Conservation (phyloP, 768 basidiomycete genomes). For the Hericium coralloides region DNA sequence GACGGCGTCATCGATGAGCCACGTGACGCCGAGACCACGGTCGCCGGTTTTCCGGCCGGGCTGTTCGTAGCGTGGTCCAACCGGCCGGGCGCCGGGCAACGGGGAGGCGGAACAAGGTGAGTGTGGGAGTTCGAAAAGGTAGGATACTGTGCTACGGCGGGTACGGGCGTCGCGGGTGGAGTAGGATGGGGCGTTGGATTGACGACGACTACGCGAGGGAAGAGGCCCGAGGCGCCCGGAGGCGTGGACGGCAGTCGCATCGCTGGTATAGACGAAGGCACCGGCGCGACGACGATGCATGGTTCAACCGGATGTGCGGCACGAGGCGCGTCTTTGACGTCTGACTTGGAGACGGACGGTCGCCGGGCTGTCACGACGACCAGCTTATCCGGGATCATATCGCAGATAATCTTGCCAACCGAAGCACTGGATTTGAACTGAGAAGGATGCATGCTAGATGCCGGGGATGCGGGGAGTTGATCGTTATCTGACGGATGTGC, state of each 20-base stretch:
- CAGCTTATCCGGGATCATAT: constrained; percentile 44
- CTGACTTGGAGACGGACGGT: constrained; percentile 1
- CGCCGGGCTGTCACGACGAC: constrained; percentile 17
- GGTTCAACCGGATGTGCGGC: constrained; percentile 5
- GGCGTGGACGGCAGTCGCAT: constrained; percentile 16
- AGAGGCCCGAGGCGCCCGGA: constrained; percentile 19
- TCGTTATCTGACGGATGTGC: neutral
- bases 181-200: constrained; percentile 75
- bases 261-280: constrained; percentile 14
- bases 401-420: constrained; percentile 44
- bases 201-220: constrained; percentile 58
- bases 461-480: constrained; percentile 1
- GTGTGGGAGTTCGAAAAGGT: constrained; percentile 18
- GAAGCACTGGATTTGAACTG: constrained; percentile 18
- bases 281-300: constrained; percentile 17
- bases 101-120: constrained; percentile 21
- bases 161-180: constrained; percentile 57
- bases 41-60: neutral
- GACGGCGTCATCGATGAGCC: constrained; percentile 2
- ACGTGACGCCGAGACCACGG: neutral
- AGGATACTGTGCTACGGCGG: constrained; percentile 10
- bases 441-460: neutral
- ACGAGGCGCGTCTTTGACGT: neutral
- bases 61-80: neutral
- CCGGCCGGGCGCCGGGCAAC: constrained; percentile 14